A percentile compares a stretch with the other conserved stretches of the same genome.
These are phyloP conservation scores for Amanita jacksonii DNA, from an alignment of 768 basidiomycete species.

Conservation along the genomic window DNA sequence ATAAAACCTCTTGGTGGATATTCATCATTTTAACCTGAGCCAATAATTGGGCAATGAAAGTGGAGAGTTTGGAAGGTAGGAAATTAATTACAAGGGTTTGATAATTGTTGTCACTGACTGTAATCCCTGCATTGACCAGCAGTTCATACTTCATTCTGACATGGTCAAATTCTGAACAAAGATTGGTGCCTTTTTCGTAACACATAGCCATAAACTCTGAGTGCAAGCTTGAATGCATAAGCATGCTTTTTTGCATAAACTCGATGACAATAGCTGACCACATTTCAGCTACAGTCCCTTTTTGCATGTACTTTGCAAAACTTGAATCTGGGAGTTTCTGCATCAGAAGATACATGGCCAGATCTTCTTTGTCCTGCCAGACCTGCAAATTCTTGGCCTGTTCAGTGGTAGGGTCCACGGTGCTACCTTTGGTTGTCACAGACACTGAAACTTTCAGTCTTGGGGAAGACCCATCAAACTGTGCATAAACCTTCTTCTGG, in stretches of 20 bases:
- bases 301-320: constrained; percentile 1
- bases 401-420: background rate
- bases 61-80: background rate
- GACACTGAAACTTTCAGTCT: background rate
- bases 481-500: constrained; percentile 11
- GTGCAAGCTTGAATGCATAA: background rate
- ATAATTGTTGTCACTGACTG: background rate
- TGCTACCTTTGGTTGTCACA: background rate
- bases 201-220: constrained; percentile 1
- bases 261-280: background rate
- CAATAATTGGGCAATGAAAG: too few relatives aligned
- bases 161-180: background rate
- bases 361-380: constrained; percentile 1
- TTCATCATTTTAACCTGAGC: background rate
- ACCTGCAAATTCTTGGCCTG: background rate
- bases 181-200: background rate
- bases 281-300: background rate
- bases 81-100: background rate
- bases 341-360: background rate
- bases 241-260: constrained; percentile 1
- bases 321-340: constrained; percentile 1
- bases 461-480: constrained; percentile 8
- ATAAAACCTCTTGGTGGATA: background rate
- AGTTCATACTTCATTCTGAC: background rate
- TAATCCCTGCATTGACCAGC: background rate